Percentiles rank a stretch among this genome's conserved stretches.
Evolutionary conservation across 495 filamentous ascomycete species (phyloP).

Genomic region (Aspergillus mulundensis): DNA sequence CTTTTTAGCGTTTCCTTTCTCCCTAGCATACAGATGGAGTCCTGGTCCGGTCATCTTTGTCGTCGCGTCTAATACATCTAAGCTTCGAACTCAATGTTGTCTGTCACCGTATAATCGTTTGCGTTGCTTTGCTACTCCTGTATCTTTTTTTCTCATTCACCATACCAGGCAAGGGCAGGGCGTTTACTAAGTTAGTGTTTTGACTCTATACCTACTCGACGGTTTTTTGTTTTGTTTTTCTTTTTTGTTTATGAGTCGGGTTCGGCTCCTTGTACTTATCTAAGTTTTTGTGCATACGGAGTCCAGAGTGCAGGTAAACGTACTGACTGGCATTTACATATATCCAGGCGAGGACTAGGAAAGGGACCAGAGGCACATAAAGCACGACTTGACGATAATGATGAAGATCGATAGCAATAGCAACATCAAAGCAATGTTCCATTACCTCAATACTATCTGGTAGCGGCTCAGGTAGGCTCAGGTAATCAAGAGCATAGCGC

Average conservation of each 20-base stretch:
- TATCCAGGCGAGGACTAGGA: neutral
- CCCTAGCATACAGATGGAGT: neutral
- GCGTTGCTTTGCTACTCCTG: neutral
- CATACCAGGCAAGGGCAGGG: neutral
- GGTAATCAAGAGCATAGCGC: too few relatives aligned
- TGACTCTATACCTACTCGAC: neutral
- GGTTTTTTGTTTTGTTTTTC: neutral
- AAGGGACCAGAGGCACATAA: neutral
- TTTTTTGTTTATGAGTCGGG: neutral
- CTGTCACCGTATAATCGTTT: neutral
- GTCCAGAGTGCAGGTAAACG: neutral
- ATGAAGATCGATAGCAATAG: conserved; percentile 3
- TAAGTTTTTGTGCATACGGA: neutral
- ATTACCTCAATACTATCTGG: neutral
- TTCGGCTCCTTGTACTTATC: neutral
- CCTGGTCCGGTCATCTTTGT: neutral
- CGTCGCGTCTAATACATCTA: neutral
- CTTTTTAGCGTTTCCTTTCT: neutral
- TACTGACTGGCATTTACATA: neutral
- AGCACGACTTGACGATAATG: conserved; percentile 7
- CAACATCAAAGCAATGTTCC: neutral
- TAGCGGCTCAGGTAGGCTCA: neutral
- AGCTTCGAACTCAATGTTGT: neutral
- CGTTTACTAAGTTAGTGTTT: neutral
- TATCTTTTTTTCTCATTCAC: neutral